Percentiles rank a stretch among this genome's conserved stretches.
phyloP scores from a whole-genome alignment of 805 yeast genomes.

The Kluyveromyces lactis region DNA sequence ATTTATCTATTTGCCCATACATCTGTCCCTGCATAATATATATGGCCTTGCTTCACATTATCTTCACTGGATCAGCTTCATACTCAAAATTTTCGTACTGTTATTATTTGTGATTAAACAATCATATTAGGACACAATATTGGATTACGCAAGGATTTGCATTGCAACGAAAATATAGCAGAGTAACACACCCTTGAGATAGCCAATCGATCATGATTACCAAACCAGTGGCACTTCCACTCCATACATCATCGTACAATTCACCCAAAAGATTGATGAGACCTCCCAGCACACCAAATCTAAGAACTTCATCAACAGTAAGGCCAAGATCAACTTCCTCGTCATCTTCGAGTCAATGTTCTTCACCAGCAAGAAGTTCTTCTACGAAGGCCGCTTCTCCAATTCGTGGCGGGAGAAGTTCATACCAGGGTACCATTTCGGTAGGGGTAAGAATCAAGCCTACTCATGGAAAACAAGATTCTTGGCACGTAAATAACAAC shows the following conservation, averaged over 20 bases:
- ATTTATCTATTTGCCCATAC: too few species aligned
- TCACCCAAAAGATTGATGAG: conserved; percentile 3
- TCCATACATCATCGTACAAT: not conserved
- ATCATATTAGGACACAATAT: too few species aligned
- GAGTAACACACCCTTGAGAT: too few species aligned
- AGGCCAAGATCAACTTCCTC: conserved; percentile 5
- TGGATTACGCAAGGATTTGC: too few species aligned
- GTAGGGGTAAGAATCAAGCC: conserved; percentile 81
- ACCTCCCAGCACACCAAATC: conserved; percentile 4
- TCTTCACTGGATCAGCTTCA: too few species aligned
- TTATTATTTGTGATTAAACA: too few species aligned
- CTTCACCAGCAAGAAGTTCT: conserved; percentile 5
- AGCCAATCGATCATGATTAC: not conserved
- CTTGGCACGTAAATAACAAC: conserved; percentile 23
- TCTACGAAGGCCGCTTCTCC: conserved; percentile 4
- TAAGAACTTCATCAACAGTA: not conserved
- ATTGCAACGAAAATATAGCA: too few species aligned
- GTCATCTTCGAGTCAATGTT: conserved; percentile 5
- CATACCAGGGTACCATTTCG: conserved; percentile 61
- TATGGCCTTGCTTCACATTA: too few species aligned
- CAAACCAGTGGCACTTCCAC: conserved; percentile 2
- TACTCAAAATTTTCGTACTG: too few species aligned
- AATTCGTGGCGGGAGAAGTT: conserved; percentile 4
- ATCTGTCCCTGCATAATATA: too few species aligned
- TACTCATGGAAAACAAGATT: conserved; percentile 25